Conservation (phyloP, 2,329 filamentous ascomycete species). For the Talaromyces sp. region DNA sequence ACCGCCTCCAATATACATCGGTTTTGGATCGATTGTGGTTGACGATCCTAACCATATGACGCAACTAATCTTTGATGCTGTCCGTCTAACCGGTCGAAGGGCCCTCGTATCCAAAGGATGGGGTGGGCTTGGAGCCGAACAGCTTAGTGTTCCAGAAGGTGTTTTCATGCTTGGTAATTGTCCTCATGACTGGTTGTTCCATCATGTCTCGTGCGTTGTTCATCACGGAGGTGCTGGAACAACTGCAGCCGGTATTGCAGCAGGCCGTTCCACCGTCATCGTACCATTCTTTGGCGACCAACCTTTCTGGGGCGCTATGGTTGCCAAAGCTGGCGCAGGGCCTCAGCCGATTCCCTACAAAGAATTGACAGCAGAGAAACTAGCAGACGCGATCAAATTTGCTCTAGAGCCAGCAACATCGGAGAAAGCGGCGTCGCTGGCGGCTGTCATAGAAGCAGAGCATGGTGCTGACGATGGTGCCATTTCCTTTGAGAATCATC, state of each 20-base stretch:
- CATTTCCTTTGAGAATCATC: constrained; percentile 66
- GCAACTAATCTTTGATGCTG: constrained; percentile 67
- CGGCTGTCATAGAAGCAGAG: constrained; percentile 53
- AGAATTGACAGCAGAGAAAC: constrained; percentile 61
- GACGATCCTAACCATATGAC: constrained; percentile 72
- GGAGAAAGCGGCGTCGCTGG: constrained; percentile 56
- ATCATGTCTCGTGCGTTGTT: constrained; percentile 74
- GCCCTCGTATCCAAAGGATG: constrained; percentile 84
- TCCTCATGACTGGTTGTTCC: constrained; percentile 86
- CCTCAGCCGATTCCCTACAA: constrained; percentile 68
- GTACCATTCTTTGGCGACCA: constrained; percentile 87
- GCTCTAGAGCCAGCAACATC: constrained; percentile 60
- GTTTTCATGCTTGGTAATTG: constrained; percentile 82
- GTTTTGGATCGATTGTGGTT: constrained; percentile 79
- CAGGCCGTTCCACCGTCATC: constrained; percentile 75
- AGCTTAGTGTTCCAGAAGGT: constrained; percentile 64
- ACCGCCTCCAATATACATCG: constrained; percentile 73
- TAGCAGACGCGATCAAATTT: constrained; percentile 62
- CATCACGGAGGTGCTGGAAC: constrained; percentile 88
- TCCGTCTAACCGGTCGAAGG: constrained; percentile 64
- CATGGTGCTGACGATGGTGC: constrained; percentile 60
- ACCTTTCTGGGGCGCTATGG: constrained; percentile 78
- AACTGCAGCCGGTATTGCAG: constrained; percentile 78
- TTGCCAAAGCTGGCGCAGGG: constrained; percentile 68
- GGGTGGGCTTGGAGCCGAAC: constrained; percentile 72